Conservation (phyloP, 2,329 filamentous ascomycete species). For the Scortechinia acanthostroma region DNA sequence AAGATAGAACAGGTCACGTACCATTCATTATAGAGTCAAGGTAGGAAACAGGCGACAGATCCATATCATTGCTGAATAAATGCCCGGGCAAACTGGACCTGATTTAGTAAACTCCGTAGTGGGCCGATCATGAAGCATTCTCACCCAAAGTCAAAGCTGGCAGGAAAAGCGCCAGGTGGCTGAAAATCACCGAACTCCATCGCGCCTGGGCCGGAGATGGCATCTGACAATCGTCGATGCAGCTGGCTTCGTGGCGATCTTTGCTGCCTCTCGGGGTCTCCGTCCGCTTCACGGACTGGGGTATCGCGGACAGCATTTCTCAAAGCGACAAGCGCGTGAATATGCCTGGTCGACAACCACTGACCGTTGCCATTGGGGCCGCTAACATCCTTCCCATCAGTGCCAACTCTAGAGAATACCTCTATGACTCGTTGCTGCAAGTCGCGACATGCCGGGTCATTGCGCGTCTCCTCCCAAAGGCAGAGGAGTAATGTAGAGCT, state of each 20-base stretch:
- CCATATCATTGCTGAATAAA: too few species aligned
- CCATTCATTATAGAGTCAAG: constrained; percentile 1
- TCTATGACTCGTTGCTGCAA: constrained; percentile 14
- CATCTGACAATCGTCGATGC: too few species aligned
- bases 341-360: constrained; percentile 17
- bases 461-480: constrained; percentile 19
- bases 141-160: too few species aligned
- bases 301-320: constrained; percentile 10
- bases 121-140: too few species aligned
- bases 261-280: too few species aligned
- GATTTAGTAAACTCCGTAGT: too few species aligned
- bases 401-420: constrained; percentile 12
- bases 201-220: too few species aligned
- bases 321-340: constrained; percentile 15
- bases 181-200: too few species aligned
- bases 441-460: constrained; percentile 15
- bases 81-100: too few species aligned
- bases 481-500: constrained; percentile 20
- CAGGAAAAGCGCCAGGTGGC: too few species aligned
- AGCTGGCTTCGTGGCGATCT: neutral
- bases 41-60: constrained; percentile 1
- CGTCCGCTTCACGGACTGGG: too few species aligned
- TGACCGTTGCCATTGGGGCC: constrained; percentile 7
- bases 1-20: neutral
- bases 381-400: constrained; percentile 4